These are phyloP conservation scores for Asterophora parasitica DNA, from an alignment of 768 basidiomycete species.

Conservation along the genomic window DNA sequence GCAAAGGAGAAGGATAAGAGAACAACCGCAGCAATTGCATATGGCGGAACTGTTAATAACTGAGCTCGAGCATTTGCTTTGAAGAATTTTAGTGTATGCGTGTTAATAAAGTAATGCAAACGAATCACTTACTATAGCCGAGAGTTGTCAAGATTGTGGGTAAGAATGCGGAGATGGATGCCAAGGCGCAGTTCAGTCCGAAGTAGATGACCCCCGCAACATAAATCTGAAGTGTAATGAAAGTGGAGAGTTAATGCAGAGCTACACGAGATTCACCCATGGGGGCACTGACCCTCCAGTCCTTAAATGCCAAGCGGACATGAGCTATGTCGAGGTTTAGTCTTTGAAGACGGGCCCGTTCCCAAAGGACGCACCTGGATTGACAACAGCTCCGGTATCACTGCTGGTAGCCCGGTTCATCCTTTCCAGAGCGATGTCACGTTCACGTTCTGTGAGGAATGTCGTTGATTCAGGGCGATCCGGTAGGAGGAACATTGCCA, in stretches of 20 bases:
- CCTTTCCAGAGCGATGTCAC: constrained; percentile 59
- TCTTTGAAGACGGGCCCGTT: neutral
- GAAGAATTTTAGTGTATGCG: constrained; percentile 7
- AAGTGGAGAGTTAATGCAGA: neutral
- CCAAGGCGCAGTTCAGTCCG: constrained; percentile 68
- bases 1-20: constrained; percentile 52
- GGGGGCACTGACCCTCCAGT: constrained; percentile 58
- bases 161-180: constrained; percentile 79
- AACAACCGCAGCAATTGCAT: constrained; percentile 65
- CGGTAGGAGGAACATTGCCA: constrained; percentile 54
- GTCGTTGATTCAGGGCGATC: constrained; percentile 67
- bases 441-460: constrained; percentile 48
- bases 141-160: constrained; percentile 78
- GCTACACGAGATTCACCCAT: neutral
- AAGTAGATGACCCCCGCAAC: constrained; percentile 72
- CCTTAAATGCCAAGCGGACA: constrained; percentile 55
- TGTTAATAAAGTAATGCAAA: neutral
- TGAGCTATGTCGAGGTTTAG: constrained; percentile 40
- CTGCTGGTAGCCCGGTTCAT: constrained; percentile 64
- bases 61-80: constrained; percentile 64
- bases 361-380: constrained; percentile 41
- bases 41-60: constrained; percentile 77
- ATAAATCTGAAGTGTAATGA: constrained; percentile 42
- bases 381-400: constrained; percentile 60
- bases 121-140: constrained; percentile 52